Conservation (phyloP, 2,329 filamentous ascomycete species). For the Cercospora berteroae region DNA sequence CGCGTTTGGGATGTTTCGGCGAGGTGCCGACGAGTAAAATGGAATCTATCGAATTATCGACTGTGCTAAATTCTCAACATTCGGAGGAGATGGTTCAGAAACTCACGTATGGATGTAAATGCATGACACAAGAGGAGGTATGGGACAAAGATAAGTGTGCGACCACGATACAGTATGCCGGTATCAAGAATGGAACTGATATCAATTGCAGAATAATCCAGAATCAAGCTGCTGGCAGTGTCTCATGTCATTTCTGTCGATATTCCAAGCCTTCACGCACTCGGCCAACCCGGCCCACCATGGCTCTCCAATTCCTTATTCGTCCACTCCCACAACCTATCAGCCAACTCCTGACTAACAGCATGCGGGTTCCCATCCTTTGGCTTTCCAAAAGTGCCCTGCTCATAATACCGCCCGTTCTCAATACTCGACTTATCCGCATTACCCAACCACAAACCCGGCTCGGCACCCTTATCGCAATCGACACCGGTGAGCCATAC, state of each 20-base stretch:
- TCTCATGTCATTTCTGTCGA: neutral
- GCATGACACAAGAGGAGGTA: too few species aligned
- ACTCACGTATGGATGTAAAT: too few species aligned
- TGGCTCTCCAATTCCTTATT: slow-evolving; percentile 27
- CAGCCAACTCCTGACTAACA: slow-evolving; percentile 25
- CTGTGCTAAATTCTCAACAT: too few species aligned
- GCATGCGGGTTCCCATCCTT: slow-evolving; percentile 11
- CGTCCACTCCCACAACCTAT: slow-evolving; percentile 35
- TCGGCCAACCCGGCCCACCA: slow-evolving; percentile 21
- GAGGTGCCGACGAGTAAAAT: too few species aligned
- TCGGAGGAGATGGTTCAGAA: too few species aligned
- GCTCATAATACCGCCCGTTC: slow-evolving; percentile 32
- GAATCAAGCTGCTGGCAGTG: neutral
- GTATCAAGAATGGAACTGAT: neutral
- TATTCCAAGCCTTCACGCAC: neutral
- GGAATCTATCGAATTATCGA: too few species aligned
- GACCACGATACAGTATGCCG: too few species aligned
- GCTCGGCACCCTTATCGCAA: slow-evolving; percentile 25
- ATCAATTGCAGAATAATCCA: neutral
- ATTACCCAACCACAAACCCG: slow-evolving; percentile 32
- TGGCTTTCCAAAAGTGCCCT: slow-evolving; percentile 23
- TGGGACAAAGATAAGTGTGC: too few species aligned
- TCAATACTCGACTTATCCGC: slow-evolving; percentile 24
- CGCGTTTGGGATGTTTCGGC: too few species aligned
- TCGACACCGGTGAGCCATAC: slow-evolving; percentile 13